phyloP scores from a whole-genome alignment of 2,329 filamentous ascomycete genomes.

The Thermothelomyces thermophilus region DNA sequence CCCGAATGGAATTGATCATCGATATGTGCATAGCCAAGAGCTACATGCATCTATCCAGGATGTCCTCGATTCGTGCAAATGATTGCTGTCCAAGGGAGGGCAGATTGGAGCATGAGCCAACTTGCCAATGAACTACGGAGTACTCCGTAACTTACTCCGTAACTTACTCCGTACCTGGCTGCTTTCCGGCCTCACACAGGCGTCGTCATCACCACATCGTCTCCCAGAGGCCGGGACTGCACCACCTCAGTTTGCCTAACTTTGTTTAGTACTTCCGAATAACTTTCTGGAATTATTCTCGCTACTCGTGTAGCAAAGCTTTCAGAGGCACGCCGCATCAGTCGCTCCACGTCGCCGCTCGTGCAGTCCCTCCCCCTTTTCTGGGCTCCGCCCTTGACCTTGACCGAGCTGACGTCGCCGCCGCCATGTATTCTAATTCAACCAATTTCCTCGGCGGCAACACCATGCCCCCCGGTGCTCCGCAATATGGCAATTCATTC shows the following conservation, averaged over 20 bases:
- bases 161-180: too few species aligned
- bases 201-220: conserved; percentile 14
- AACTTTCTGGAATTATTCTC: not conserved
- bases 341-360: not conserved
- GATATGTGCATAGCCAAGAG: not conserved
- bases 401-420: conserved; percentile 6
- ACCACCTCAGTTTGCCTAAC: not conserved
- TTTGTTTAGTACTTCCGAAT: not conserved
- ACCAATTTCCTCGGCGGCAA: conserved; percentile 81
- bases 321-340: not conserved
- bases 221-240: not conserved
- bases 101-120: conserved; percentile 2
- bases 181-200: conserved; percentile 13
- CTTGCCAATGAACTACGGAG: not conserved
- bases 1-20: too few species aligned
- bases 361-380: conserved; percentile 6
- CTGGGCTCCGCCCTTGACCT: not conserved
- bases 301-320: not conserved
- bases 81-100: not conserved
- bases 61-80: not conserved
- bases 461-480: conserved; percentile 62
- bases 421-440: conserved; percentile 78
- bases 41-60: not conserved
- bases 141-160: not conserved
- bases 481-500: conserved; percentile 51